Evolutionary conservation across 148 eudicot genomes (phyloP).

Genomic region (Fagopyrum homotropicum): DNA sequence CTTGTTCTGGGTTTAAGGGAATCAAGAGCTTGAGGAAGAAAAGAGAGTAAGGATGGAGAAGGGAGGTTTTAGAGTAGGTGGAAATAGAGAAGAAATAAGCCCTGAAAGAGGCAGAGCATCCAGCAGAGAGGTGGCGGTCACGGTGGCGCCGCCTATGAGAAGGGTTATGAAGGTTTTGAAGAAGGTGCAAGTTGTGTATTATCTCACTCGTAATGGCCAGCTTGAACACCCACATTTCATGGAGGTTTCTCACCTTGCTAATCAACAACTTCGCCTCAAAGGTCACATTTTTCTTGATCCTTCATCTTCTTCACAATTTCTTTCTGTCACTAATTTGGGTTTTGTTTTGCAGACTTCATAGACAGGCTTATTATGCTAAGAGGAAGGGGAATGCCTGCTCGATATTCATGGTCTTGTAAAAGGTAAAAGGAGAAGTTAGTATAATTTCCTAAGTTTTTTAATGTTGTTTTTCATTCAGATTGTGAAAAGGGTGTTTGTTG

Average conservation of each 20-base stretch:
- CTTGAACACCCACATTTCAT: slow-evolving; percentile 88
- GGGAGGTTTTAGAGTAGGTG: not conserved
- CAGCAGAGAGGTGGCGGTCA: slow-evolving; percentile 2
- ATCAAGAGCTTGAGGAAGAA: not conserved
- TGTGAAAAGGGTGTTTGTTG: not conserved
- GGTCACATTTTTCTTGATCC: slow-evolving; percentile 26
- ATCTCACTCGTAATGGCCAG: slow-evolving; percentile 70
- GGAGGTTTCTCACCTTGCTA: slow-evolving; percentile 66
- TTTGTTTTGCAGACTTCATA: slow-evolving; percentile 42
- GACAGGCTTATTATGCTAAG: slow-evolving; percentile 61
- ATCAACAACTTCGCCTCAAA: slow-evolving; percentile 70
- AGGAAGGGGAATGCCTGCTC: slow-evolving; percentile 86
- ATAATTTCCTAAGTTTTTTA: not conserved
- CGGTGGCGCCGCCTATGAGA: slow-evolving; percentile 6
- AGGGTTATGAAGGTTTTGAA: slow-evolving; percentile 21
- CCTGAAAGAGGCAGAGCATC: slow-evolving; percentile 9
- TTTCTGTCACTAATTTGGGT: not conserved
- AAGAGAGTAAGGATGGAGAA: not conserved
- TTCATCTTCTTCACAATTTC: too few species aligned
- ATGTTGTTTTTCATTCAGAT: not conserved
- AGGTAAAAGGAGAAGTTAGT: slow-evolving; percentile 29
- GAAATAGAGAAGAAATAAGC: not conserved
- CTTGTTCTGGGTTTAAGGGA: not conserved
- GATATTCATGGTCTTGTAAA: slow-evolving; percentile 93
- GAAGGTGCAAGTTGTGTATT: slow-evolving; percentile 75